Base-by-base conservation (phyloP, 345 rosid genomes). In the Dipteronia dyeriana region DNA sequence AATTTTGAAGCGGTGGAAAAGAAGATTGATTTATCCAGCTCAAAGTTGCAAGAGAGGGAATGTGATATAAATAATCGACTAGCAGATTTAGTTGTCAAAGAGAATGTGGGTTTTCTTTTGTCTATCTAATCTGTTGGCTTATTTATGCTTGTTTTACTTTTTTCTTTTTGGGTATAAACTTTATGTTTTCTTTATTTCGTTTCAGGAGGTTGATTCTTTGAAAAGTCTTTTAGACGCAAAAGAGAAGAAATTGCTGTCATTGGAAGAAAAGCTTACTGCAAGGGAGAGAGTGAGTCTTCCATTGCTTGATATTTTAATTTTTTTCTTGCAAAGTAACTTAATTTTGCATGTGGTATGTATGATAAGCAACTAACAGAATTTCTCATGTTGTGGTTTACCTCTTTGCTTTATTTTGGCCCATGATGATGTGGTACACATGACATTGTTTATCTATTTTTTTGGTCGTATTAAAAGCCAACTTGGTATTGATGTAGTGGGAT, bases 221-320 rank as follows among this genome's bases (percentile, higher is more conserved):
- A 81, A 85, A 80, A 82, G 81, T 74, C 78, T 62, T 20, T 26
- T 92, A 68, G 88, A 85, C 79, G 62, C 16, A 71, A 91, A 91
- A 74, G 96, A 90, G 81, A 87, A 86, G 77, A 87, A 85, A 62
- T 83, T 95, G 47, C 75, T 66, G 66, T 86, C 79, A 39, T 77
- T 89, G 85, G 96, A 92, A 88, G 87, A 91, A 79, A 90, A 85
- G 84, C 92, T 95, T 70, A 76, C 75, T 79, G 81, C 72, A n/a
- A 89, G 92, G 79, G 96, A 92, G 82, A 86, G 84, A 86, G 98
- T 91, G 81, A 91, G 94, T 77, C 74, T 77, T 72, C 49, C 31
- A 25, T 73, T 51, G 59, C 9, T 41, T 59, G 6, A 56, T 74
- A 25, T 51, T 68, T 73, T 31, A 71, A 25, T 51, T 68, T 73